A percentile compares a stretch with the other conserved stretches of the same genome.
Evolutionary conservation across 352 stramenopile species (phyloP).

Genomic region (Phytophthora crassamura): DNA sequence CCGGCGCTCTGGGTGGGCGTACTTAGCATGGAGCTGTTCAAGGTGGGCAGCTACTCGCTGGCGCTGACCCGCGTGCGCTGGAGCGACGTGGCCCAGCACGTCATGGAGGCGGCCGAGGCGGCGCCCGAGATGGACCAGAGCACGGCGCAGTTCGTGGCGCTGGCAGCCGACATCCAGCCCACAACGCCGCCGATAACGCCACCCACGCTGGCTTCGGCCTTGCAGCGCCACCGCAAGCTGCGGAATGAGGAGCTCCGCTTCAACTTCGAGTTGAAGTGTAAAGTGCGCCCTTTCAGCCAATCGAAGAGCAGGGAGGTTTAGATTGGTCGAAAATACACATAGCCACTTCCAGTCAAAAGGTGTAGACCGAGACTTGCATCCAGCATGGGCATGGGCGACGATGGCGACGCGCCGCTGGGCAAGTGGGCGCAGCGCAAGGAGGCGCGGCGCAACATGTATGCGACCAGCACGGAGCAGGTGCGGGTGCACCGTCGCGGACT

Average conservation of each 20-base stretch:
- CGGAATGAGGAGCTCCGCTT: constrained; percentile 21
- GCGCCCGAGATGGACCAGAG: constrained; percentile 50
- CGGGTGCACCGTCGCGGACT: constrained; percentile 58
- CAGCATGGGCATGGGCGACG: constrained; percentile 35
- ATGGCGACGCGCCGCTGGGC: constrained; percentile 55
- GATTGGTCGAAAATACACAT: constrained; percentile 24
- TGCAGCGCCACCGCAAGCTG: constrained; percentile 40
- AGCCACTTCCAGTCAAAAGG: background rate
- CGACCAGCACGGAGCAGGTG: constrained; percentile 81
- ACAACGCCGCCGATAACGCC: constrained; percentile 56
- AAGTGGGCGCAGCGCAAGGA: constrained; percentile 77
- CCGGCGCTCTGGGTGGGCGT: constrained; percentile 69
- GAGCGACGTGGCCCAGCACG: constrained; percentile 50
- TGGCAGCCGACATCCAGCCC: constrained; percentile 60
- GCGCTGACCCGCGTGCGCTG: constrained; percentile 57
- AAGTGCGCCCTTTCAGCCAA: constrained; percentile 27
- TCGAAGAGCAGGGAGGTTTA: constrained; percentile 24
- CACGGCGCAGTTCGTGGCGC: constrained; percentile 69
- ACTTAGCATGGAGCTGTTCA: constrained; percentile 73
- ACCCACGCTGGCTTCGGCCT: constrained; percentile 43
- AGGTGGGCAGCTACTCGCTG: constrained; percentile 56
- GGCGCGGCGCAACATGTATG: constrained; percentile 84
- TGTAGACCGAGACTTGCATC: background rate
- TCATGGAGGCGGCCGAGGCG: constrained; percentile 57
- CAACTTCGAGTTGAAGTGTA: constrained; percentile 14